Conservation (phyloP, 1,284 basidiomycete genomes). For the Ustilago tritici region DNA sequence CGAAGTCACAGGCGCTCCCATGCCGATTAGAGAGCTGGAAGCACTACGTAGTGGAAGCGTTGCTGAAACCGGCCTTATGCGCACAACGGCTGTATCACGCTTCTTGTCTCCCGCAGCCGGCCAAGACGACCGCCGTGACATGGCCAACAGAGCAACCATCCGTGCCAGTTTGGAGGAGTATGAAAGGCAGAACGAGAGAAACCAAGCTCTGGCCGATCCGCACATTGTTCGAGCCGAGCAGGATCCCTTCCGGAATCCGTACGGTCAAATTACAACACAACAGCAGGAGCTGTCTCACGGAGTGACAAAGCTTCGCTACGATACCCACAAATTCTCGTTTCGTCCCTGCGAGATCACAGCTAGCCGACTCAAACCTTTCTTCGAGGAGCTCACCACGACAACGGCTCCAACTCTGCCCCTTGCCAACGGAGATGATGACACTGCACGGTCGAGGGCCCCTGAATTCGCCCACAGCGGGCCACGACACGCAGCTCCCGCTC, state of each 20-base stretch:
- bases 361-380: constrained; percentile 45
- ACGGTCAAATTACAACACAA: not conserved
- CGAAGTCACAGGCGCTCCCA: constrained; percentile 40
- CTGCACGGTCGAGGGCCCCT: not conserved
- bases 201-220: too few relatives aligned
- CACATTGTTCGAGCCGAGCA: too few relatives aligned
- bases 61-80: not conserved
- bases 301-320: constrained; percentile 52
- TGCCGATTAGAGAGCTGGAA: constrained; percentile 41
- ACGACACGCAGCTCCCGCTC: constrained; percentile 31
- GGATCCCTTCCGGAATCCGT: constrained; percentile 11
- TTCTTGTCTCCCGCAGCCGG: too few relatives aligned
- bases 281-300: constrained; percentile 22
- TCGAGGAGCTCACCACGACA: constrained; percentile 41
- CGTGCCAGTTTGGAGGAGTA: too few relatives aligned
- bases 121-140: not conserved
- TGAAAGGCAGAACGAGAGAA: too few relatives aligned
- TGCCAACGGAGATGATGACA: not conserved
- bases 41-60: constrained; percentile 40
- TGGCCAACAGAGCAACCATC: not conserved
- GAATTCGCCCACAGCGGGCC: constrained; percentile 30
- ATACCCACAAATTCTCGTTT: constrained; percentile 61
- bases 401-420: not conserved
- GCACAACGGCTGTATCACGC: not conserved
- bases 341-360: constrained; percentile 57